These are phyloP conservation scores for Hymenotorrendiella dingleyae DNA, from an alignment of 2,329 filamentous ascomycete species.

Conservation along the genomic window DNA sequence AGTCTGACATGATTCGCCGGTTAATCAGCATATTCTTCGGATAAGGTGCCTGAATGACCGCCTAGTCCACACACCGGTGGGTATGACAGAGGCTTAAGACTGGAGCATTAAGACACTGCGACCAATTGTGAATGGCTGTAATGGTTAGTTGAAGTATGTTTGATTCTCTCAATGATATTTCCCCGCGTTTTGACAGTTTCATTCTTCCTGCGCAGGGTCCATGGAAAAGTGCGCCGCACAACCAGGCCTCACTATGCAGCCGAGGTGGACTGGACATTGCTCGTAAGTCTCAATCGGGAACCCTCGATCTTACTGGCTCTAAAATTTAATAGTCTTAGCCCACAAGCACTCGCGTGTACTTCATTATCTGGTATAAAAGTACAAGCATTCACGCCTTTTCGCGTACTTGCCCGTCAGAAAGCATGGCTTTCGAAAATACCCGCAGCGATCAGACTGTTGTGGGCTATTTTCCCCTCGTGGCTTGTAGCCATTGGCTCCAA, in stretches of 20 bases:
- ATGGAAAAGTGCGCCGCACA: conserved; percentile 1
- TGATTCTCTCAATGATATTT: conserved; percentile 5
- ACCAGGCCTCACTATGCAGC: conserved; percentile 5
- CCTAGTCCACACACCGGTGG: conserved; percentile 7
- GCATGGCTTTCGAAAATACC: too few species aligned
- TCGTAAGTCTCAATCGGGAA: conserved; percentile 21
- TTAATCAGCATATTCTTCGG: conserved; percentile 11
- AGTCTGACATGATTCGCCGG: conserved; percentile 16
- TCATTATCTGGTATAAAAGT: conserved; percentile 3
- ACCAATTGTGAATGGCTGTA: conserved; percentile 7
- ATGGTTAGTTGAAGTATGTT: conserved; percentile 11
- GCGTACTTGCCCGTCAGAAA: background rate
- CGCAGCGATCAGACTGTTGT: too few species aligned
- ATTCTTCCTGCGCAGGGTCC: conserved; percentile 13
- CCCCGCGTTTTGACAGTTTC: conserved; percentile 21
- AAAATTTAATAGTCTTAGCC: background rate
- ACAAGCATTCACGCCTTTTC: conserved; percentile 7
- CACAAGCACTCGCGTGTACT: conserved; percentile 6
- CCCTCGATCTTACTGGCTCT: conserved; percentile 9
- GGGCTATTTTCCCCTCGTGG: conserved; percentile 12
- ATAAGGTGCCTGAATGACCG: conserved; percentile 19
- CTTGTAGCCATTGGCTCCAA: conserved; percentile 12
- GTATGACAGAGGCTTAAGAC: conserved; percentile 18
- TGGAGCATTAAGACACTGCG: conserved; percentile 11
- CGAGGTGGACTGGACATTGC: conserved; percentile 7